A percentile compares a stretch with the other conserved stretches of the same genome.
These are phyloP conservation scores for Trichosporon inkin DNA, from an alignment of 1,284 basidiomycete genomes.

Conservation along the genomic window DNA sequence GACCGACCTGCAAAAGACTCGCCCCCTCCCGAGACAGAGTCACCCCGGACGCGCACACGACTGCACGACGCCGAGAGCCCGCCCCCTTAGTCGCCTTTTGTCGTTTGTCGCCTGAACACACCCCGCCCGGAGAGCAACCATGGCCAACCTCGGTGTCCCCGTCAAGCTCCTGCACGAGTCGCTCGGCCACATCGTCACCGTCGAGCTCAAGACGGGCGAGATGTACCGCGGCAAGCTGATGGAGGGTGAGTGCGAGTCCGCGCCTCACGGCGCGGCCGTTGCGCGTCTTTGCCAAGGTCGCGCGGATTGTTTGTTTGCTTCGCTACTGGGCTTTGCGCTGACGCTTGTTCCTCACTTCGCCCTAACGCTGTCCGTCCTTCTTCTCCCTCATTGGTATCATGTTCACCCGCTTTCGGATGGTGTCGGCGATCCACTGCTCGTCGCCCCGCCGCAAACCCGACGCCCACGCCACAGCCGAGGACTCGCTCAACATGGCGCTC, in stretches of 20 bases:
- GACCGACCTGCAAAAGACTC: too few relatives aligned
- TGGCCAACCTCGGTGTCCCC: conserved; percentile 72
- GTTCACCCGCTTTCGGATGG: background rate
- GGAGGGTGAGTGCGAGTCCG: conserved; percentile 60
- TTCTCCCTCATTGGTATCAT: conserved; percentile 12
- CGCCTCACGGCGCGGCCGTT: background rate
- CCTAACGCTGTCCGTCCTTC: background rate
- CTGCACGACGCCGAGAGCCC: too few relatives aligned
- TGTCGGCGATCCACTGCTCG: background rate
- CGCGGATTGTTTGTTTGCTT: background rate
- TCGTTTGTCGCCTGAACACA: background rate
- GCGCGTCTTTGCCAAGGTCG: too few relatives aligned
- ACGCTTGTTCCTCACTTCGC: conserved; percentile 2
- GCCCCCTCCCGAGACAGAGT: background rate
- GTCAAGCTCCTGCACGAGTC: conserved; percentile 91
- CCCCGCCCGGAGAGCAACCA: conserved; percentile 18
- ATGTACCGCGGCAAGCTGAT: conserved; percentile 95
- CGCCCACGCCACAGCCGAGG: conserved; percentile 67
- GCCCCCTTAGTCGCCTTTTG: too few relatives aligned
- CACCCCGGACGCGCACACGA: background rate
- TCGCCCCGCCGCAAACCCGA: too few relatives aligned
- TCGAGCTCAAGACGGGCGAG: conserved; percentile 91
- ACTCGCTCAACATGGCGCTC: conserved; percentile 94
- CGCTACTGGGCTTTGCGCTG: background rate
- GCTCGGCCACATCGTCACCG: conserved; percentile 92